phyloP scores from a whole-genome alignment of 176 grass and related monocot genomes.

The Eragrostis curvula region DNA sequence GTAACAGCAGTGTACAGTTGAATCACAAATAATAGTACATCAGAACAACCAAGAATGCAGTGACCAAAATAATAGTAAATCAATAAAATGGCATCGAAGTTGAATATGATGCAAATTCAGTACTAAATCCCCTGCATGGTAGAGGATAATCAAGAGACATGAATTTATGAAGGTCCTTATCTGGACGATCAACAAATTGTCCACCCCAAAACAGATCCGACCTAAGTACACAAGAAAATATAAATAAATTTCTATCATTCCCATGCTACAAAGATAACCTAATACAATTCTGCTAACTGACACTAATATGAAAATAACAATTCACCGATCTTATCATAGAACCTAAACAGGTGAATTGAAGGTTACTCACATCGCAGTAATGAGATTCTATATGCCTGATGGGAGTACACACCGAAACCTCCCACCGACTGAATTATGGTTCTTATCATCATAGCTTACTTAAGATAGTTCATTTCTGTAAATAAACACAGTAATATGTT shows the following conservation, averaged over 20 bases:
- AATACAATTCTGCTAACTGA: neutral
- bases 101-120: neutral
- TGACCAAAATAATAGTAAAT: neutral
- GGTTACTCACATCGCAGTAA: neutral
- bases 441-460: neutral
- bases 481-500: neutral
- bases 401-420: neutral
- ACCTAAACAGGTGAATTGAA: slow-evolving; percentile 5
- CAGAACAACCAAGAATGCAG: neutral
- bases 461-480: neutral
- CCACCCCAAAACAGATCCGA: neutral
- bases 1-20: neutral
- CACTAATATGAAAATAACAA: neutral
- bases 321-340: neutral
- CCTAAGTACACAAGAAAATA: neutral
- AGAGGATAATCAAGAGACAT: neutral
- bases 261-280: neutral
- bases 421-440: neutral
- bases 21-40: neutral
- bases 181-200: neutral
- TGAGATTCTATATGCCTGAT: neutral
- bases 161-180: neutral
- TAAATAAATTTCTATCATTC: neutral
- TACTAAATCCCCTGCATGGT: neutral
- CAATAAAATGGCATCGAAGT: neutral